These are phyloP conservation scores for Plasmodium gallinaceum DNA, from an alignment of 169 alveolate species.

Conservation along the genomic window DNA sequence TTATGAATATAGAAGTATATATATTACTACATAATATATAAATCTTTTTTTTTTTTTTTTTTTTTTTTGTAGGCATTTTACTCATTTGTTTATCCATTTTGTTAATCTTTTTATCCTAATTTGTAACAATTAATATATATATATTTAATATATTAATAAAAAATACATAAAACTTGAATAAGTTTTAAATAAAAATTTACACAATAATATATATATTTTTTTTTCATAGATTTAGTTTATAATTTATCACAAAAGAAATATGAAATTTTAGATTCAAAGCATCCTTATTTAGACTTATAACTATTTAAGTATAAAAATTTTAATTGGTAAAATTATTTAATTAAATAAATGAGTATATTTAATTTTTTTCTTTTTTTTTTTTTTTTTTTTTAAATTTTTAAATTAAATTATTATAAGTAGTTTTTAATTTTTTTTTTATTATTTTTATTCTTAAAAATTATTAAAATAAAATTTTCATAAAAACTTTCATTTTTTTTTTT, in stretches of 20 bases:
- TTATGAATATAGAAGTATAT: not conserved
- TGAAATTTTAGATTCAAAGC: conserved; percentile 27
- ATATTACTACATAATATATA: not conserved
- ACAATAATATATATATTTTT: not conserved
- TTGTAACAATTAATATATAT: conserved; percentile 33
- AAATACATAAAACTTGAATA: not conserved
- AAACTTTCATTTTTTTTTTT: not conserved
- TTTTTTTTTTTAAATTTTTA: not conserved
- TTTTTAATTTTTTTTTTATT: not conserved
- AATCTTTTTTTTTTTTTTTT: conserved; percentile 9
- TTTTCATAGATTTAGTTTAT: conserved; percentile 47
- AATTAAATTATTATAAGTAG: not conserved
- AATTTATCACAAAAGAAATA: conserved; percentile 43
- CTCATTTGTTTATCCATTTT: conserved; percentile 66
- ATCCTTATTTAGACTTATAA: conserved; percentile 55
- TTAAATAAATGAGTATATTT: not conserved
- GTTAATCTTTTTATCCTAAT: conserved; percentile 46
- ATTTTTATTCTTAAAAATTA: not conserved
- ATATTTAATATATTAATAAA: not conserved
- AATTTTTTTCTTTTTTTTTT: not conserved
- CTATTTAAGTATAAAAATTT: not conserved
- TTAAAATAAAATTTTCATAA: not conserved
- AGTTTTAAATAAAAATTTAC: not conserved
- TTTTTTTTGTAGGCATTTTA: conserved; percentile 46
- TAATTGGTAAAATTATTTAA: not conserved